Evolutionary conservation across 495 filamentous ascomycete species (phyloP).

Genomic region (Annulohypoxylon stygium): DNA sequence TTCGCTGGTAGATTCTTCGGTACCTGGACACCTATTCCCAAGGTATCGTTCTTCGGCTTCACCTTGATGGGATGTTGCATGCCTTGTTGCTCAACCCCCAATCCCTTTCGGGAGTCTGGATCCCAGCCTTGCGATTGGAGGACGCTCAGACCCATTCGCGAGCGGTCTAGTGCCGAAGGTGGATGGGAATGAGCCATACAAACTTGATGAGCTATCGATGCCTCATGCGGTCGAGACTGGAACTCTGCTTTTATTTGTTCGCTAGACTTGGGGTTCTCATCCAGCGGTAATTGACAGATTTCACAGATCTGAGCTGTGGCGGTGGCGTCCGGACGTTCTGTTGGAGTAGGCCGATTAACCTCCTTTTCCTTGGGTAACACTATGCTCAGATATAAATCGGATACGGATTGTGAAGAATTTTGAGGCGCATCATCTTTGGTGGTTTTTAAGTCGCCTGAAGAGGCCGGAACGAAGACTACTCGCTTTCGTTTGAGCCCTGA

Average conservation of each 20-base stretch:
- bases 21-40: conserved; percentile 74
- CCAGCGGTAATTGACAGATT: conserved; percentile 55
- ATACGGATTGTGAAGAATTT: conserved; percentile 62
- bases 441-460: conserved; percentile 61
- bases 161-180: conserved; percentile 86
- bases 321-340: conserved; percentile 30
- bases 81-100: conserved; percentile 79
- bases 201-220: conserved; percentile 84
- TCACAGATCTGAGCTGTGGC: conserved; percentile 45
- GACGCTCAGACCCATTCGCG: conserved; percentile 78
- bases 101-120: conserved; percentile 79
- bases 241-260: conserved; percentile 8
- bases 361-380: conserved; percentile 66
- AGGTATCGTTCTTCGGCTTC: conserved; percentile 77
- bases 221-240: conserved; percentile 67
- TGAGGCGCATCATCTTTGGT: conserved; percentile 51
- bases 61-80: conserved; percentile 81
- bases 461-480: conserved; percentile 84
- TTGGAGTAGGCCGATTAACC: conserved; percentile 41
- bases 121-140: conserved; percentile 89
- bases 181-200: conserved; percentile 84
- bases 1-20: conserved; percentile 58
- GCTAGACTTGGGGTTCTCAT: conserved; percentile 33
- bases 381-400: conserved; percentile 78
- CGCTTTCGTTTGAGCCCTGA: conserved; percentile 80